Conservation (phyloP, 495 filamentous ascomycete species). For the Ramalina intermedia region DNA sequence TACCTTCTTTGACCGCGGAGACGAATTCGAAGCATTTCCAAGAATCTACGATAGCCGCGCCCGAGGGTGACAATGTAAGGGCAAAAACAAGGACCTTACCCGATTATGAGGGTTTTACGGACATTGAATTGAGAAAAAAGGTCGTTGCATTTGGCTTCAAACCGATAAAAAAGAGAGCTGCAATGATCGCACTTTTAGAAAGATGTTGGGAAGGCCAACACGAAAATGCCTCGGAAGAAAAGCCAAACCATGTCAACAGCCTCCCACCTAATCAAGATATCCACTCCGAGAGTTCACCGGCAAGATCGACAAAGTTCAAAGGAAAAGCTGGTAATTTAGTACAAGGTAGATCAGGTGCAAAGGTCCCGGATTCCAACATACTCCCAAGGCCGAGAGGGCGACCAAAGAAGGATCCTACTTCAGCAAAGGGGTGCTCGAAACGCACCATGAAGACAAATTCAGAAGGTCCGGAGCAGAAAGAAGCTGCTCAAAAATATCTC, state of each 20-base stretch:
- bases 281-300: no score
- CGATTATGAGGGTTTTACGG: conserved; percentile 48
- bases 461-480: no score
- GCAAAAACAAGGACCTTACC: conserved; percentile 29
- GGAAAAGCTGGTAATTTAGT: no score
- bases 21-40: neutral
- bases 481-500: no score
- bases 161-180: conserved; percentile 48
- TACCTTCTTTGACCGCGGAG: neutral
- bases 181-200: conserved; percentile 57
- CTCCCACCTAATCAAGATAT: no score
- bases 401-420: conserved; percentile 28
- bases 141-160: conserved; percentile 61
- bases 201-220: conserved; percentile 53
- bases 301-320: no score
- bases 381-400: conserved; percentile 23
- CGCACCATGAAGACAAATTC: neutral
- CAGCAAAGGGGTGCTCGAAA: conserved; percentile 41
- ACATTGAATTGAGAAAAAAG: conserved; percentile 46
- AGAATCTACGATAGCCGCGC: neutral
- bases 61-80: neutral
- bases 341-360: no score
- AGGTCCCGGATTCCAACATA: no score
- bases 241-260: conserved; percentile 3
- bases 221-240: conserved; percentile 9